phyloP scores from a whole-genome alignment of 2,329 filamentous ascomycete species.

The Arthrobotrys sphaeroides region DNA sequence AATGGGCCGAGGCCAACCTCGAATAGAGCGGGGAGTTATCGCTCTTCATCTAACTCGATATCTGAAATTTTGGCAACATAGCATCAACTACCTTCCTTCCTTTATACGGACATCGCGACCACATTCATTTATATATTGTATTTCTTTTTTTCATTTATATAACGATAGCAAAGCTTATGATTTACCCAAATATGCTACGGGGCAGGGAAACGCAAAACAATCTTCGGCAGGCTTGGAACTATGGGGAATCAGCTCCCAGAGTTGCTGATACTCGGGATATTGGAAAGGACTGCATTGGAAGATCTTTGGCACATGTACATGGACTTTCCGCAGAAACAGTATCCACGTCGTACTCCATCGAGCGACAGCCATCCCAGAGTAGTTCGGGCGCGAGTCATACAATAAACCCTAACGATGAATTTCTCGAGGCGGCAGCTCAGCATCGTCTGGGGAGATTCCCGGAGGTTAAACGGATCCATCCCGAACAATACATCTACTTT shows the following conservation, averaged over 20 bases:
- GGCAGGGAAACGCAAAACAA: not conserved
- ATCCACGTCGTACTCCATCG: not conserved
- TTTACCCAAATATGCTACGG: not conserved
- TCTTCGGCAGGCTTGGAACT: not conserved
- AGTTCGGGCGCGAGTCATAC: not conserved
- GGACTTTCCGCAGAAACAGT: not conserved
- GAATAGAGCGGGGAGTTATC: too few species aligned
- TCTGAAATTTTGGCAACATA: not conserved
- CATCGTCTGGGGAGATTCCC: not conserved
- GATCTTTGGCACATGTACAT: not conserved
- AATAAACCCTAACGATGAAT: not conserved
- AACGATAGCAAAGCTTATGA: not conserved
- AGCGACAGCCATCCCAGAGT: not conserved
- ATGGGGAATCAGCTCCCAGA: not conserved
- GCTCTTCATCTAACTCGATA: too few species aligned
- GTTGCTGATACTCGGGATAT: not conserved
- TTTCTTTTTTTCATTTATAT: not conserved
- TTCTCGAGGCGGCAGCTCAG: not conserved
- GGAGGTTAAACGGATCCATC: not conserved
- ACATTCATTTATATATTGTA: too few species aligned
- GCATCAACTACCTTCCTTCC: not conserved
- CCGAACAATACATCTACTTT: constrained; percentile 14
- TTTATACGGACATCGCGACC: not conserved
- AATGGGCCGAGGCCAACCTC: too few species aligned
- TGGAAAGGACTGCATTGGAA: not conserved